Evolutionary conservation across 805 yeast genomes (phyloP).

Genomic region (Candida qinlingensis): DNA sequence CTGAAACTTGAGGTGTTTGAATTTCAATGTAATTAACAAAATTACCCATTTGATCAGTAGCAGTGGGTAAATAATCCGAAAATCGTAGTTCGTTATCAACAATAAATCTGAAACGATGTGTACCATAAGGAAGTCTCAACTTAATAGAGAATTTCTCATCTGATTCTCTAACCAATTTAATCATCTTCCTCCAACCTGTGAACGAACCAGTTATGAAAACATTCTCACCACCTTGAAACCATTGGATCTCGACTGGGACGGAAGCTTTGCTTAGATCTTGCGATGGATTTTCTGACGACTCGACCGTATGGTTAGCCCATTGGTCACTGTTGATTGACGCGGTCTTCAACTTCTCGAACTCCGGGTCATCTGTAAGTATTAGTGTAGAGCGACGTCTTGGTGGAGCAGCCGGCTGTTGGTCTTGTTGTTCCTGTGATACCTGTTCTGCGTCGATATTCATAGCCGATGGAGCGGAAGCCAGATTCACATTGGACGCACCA

Average conservation of each 20-base stretch:
- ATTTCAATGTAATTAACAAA: conserved; percentile 89
- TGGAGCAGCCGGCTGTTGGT: conserved; percentile 4
- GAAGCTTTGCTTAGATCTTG: conserved; percentile 8
- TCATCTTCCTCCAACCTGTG: conserved; percentile 98
- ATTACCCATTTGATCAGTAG: conserved; percentile 95
- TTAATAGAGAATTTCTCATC: conserved; percentile 60
- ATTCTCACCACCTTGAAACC: conserved; percentile 96
- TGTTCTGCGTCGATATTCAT: conserved; percentile 21
- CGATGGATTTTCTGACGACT: conserved; percentile 1
- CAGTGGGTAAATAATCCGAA: conserved; percentile 87
- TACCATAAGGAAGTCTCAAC: conserved; percentile 79
- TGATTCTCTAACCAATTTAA: conserved; percentile 60
- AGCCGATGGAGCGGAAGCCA: conserved; percentile 20
- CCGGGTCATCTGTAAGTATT: conserved; percentile 64
- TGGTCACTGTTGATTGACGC: conserved; percentile 26
- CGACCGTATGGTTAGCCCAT: not conserved
- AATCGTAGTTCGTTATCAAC: conserved; percentile 90
- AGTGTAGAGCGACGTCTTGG: conserved; percentile 64
- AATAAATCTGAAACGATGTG: conserved; percentile 89
- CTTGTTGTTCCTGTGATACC: not conserved
- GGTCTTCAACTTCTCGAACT: conserved; percentile 44
- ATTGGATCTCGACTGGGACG: conserved; percentile 62
- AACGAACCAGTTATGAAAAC: conserved; percentile 97
- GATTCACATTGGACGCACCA: conserved; percentile 19
- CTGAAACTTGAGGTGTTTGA: conserved; percentile 32